Percentiles rank a stretch among this genome's conserved stretches.
Conservation (phyloP, 164 flowering plant genomes). For the Taxillus chinensis region DNA sequence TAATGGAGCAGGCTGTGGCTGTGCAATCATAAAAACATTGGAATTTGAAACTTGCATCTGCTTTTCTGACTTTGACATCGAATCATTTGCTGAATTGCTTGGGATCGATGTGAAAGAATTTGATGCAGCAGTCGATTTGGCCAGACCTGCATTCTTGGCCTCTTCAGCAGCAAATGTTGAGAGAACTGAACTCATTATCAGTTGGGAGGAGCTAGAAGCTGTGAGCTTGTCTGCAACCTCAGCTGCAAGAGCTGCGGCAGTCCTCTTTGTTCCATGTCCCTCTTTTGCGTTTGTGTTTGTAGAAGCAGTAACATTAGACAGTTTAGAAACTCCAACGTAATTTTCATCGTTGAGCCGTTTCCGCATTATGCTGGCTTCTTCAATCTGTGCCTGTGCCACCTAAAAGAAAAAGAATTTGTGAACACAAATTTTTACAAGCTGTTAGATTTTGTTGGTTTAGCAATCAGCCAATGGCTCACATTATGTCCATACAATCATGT, state of each 20-base stretch:
- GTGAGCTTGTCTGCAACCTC: slow-evolving; percentile 90
- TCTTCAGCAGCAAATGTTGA: slow-evolving; percentile 88
- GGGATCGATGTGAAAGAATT: slow-evolving; percentile 25
- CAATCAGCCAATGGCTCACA: no score
- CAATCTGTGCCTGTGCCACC: slow-evolving; percentile 80
- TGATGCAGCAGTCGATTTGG: slow-evolving; percentile 24
- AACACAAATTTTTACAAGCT: background rate
- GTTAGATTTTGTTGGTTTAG: background rate
- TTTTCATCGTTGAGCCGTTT: slow-evolving; percentile 56
- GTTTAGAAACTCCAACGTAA: slow-evolving; percentile 27
- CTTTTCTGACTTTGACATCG: slow-evolving; percentile 32
- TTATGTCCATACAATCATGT: no score
- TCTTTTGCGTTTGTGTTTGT: slow-evolving; percentile 23
- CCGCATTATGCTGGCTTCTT: slow-evolving; percentile 53
- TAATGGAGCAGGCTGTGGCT: slow-evolving; percentile 18
- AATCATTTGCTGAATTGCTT: slow-evolving; percentile 14
- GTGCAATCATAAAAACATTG: slow-evolving; percentile 27
- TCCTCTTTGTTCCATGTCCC: slow-evolving; percentile 36
- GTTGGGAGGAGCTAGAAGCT: slow-evolving; percentile 78
- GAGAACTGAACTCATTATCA: slow-evolving; percentile 84
- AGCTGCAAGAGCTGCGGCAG: slow-evolving; percentile 86
- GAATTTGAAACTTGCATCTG: slow-evolving; percentile 33
- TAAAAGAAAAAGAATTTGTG: slow-evolving; percentile 9
- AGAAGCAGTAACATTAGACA: slow-evolving; percentile 17
- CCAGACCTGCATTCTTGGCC: slow-evolving; percentile 55